These are phyloP conservation scores for Gossypium davidsonii DNA, from an alignment of 441 rosid genomes.

Conservation along the genomic window DNA sequence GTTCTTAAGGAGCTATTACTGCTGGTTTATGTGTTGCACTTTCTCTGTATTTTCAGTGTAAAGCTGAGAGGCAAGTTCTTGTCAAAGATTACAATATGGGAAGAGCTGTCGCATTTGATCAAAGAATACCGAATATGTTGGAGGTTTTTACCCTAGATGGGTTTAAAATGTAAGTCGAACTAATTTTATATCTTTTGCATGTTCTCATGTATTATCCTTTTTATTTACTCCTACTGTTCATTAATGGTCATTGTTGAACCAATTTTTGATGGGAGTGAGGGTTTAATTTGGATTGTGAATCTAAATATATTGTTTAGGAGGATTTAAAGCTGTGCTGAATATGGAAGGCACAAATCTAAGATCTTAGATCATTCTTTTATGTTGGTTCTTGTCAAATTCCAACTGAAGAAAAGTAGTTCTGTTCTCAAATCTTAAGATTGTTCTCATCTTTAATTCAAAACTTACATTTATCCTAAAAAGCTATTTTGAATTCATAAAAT, in stretches of 20 bases:
- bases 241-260: not conserved
- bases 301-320: not conserved
- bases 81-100: conserved; percentile 83
- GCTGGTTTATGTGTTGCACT: conserved; percentile 10
- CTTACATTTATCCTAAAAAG: not conserved
- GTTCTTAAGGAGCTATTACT: not conserved
- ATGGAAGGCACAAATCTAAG: not conserved
- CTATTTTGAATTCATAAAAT: not conserved
- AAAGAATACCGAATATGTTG: conserved; percentile 61
- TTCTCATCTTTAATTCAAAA: conserved; percentile 2
- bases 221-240: not conserved
- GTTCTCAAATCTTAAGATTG: not conserved
- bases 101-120: conserved; percentile 79
- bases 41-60: conserved; percentile 42
- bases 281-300: not conserved
- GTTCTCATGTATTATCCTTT: not conserved
- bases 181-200: not conserved
- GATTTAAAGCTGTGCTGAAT: not conserved
- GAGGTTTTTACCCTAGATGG: conserved; percentile 92
- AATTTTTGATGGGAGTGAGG: not conserved
- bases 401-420: not conserved
- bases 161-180: conserved; percentile 61
- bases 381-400: not conserved
- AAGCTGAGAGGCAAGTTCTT: conserved; percentile 90
- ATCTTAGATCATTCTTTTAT: not conserved